A percentile compares a stretch with the other conserved stretches of the same genome.
Evolutionary conservation across 768 basidiomycete species (phyloP).

Genomic region (Termitomyces sp.): DNA sequence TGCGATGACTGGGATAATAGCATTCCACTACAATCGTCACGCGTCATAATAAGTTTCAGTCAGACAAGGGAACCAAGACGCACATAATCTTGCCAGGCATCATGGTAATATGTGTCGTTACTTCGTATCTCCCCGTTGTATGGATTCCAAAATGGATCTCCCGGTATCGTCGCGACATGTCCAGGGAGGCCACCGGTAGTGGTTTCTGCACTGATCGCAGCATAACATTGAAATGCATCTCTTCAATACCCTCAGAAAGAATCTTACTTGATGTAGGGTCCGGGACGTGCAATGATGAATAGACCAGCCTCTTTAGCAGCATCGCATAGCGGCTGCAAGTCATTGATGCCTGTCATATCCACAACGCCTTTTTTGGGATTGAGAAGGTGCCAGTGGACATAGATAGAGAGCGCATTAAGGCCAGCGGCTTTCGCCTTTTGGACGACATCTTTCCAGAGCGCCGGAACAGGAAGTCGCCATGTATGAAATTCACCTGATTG

Average conservation of each 20-base stretch:
- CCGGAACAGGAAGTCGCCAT: slow-evolving; percentile 14
- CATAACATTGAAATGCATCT: background rate
- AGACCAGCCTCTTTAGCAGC: slow-evolving; percentile 16
- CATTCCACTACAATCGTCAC: slow-evolving; percentile 10
- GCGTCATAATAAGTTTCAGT: background rate
- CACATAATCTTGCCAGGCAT: slow-evolving; percentile 17
- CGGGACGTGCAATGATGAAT: slow-evolving; percentile 14
- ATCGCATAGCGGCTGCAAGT: slow-evolving; percentile 14
- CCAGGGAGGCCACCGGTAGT: slow-evolving; percentile 14
- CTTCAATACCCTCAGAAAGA: background rate
- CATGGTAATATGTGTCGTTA: slow-evolving; percentile 15
- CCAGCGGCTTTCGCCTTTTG: slow-evolving; percentile 17
- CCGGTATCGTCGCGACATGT: slow-evolving; percentile 15
- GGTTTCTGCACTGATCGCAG: slow-evolving; percentile 9
- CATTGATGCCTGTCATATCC: slow-evolving; percentile 16
- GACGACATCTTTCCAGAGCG: slow-evolving; percentile 14
- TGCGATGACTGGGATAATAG: slow-evolving; percentile 12
- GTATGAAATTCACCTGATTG: slow-evolving; percentile 17
- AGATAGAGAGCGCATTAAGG: slow-evolving; percentile 14
- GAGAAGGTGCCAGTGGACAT: slow-evolving; percentile 16
- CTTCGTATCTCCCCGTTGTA: slow-evolving; percentile 17
- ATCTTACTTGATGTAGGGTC: slow-evolving; percentile 15
- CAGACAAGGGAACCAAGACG: background rate
- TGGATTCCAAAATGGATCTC: slow-evolving; percentile 13
- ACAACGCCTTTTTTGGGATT: slow-evolving; percentile 14